phyloP scores from a whole-genome alignment of 805 yeast genomes.

The Sugiyamaella marilandica region DNA sequence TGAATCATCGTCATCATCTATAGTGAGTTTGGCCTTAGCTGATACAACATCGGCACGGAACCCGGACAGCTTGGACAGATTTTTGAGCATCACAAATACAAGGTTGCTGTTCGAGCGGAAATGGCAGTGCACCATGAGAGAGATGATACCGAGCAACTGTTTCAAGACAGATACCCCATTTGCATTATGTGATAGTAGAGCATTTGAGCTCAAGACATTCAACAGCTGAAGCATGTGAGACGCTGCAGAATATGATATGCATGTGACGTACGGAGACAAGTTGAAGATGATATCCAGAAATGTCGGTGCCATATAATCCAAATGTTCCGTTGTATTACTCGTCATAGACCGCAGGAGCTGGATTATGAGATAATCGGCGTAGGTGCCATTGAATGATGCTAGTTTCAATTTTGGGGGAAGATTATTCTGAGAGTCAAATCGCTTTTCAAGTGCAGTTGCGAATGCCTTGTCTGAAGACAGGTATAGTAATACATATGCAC shows the following conservation, averaged over 20 bases:
- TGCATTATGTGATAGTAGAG: background rate
- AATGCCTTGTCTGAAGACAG: constrained; percentile 27
- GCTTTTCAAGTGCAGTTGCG: constrained; percentile 21
- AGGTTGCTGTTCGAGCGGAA: constrained; percentile 26
- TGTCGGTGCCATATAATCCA: constrained; percentile 22
- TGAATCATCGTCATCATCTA: background rate
- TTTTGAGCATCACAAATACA: constrained; percentile 25
- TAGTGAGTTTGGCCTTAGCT: too few species aligned
- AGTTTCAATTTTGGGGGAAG: constrained; percentile 27
- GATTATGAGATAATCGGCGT: constrained; percentile 30
- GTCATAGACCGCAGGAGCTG: constrained; percentile 17
- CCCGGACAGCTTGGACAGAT: constrained; percentile 17
- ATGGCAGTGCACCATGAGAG: constrained; percentile 23
- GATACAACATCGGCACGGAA: background rate
- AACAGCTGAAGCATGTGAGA: constrained; percentile 27
- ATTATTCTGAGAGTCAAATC: constrained; percentile 27
- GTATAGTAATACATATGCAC: constrained; percentile 30
- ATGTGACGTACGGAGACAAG: constrained; percentile 28
- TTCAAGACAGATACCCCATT: constrained; percentile 11
- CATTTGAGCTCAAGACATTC: constrained; percentile 14
- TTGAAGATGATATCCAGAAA: constrained; percentile 29
- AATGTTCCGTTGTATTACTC: constrained; percentile 14
- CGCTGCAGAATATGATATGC: constrained; percentile 28
- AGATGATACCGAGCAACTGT: constrained; percentile 22
- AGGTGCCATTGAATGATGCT: constrained; percentile 24